Conservation (phyloP, 2,329 filamentous ascomycete genomes). For the Cucurbitaria berberidis region DNA sequence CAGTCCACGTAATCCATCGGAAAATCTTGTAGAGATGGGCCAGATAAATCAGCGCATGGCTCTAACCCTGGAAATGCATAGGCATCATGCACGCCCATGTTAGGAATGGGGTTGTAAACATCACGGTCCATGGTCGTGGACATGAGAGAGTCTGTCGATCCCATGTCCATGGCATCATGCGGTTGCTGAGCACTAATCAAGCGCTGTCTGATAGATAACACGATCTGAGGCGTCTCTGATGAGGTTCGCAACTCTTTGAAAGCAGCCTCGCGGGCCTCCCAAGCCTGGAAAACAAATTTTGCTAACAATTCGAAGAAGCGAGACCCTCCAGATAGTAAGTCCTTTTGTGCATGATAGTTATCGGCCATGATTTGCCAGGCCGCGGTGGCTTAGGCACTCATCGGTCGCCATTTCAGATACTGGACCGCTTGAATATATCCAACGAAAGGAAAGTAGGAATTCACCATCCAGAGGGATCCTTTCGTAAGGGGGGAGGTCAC, state of each 20-base stretch:
- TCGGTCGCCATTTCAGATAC: constrained; percentile 50
- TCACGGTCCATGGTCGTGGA: not conserved
- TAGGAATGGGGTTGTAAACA: not conserved
- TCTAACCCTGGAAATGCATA: not conserved
- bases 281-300: constrained; percentile 52
- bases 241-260: not conserved
- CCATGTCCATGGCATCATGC: not conserved
- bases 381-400: constrained; percentile 36
- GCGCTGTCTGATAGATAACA: not conserved
- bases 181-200: not conserved
- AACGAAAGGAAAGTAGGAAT: constrained; percentile 57
- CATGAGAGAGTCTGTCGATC: not conserved
- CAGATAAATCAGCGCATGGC: not conserved
- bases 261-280: not conserved
- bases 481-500: constrained; percentile 51
- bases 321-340: not conserved
- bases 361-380: constrained; percentile 56
- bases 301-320: constrained; percentile 54
- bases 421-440: constrained; percentile 57
- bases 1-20: constrained; percentile 10
- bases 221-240: not conserved
- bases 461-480: constrained; percentile 52
- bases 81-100: not conserved
- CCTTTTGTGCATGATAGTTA: constrained; percentile 49
- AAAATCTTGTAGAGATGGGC: not conserved